Percentiles rank a stretch among this genome's conserved stretches.
These are phyloP conservation scores for Stemphylium beticola DNA, from an alignment of 2,329 filamentous ascomycete species.

Conservation along the genomic window DNA sequence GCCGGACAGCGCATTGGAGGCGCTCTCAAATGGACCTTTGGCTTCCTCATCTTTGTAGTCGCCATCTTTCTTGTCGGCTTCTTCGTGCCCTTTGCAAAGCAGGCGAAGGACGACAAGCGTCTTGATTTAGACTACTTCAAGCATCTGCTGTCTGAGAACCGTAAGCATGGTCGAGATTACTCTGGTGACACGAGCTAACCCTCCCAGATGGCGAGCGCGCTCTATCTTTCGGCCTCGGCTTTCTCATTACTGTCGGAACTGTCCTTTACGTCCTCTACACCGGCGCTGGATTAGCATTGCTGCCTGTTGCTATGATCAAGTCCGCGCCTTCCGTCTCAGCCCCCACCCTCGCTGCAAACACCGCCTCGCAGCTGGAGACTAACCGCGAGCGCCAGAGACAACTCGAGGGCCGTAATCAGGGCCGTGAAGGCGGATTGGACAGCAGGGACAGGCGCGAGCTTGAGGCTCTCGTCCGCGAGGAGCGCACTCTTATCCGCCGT, in stretches of 20 bases:
- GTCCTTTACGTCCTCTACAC: constrained; percentile 89
- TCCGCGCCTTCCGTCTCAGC: constrained; percentile 85
- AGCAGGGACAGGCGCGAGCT: constrained; percentile 88
- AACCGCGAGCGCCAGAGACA: constrained; percentile 93
- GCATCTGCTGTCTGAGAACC: constrained; percentile 80
- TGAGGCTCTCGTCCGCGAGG: constrained; percentile 84
- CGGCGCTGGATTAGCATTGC: constrained; percentile 82
- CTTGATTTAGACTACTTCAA: constrained; percentile 92
- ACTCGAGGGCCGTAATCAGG: constrained; percentile 82
- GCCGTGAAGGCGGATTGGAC: constrained; percentile 75
- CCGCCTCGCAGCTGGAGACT: constrained; percentile 78
- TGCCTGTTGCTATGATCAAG: constrained; percentile 91
- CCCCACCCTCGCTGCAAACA: constrained; percentile 77
- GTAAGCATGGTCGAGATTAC: constrained; percentile 51
- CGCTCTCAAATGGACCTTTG: constrained; percentile 89
- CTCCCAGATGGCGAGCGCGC: constrained; percentile 80
- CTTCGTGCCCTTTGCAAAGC: constrained; percentile 82
- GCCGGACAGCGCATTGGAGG: constrained; percentile 74
- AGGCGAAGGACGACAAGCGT: constrained; percentile 66
- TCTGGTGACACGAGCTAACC: constrained; percentile 20
- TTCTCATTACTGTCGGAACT: constrained; percentile 87
- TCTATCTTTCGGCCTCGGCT: constrained; percentile 83
- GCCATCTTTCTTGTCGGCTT: constrained; percentile 91
- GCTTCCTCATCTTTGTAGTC: constrained; percentile 79
- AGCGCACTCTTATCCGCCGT: constrained; percentile 87